phyloP scores from a whole-genome alignment of 805 yeast species.

The Yarrowia sp. region DNA sequence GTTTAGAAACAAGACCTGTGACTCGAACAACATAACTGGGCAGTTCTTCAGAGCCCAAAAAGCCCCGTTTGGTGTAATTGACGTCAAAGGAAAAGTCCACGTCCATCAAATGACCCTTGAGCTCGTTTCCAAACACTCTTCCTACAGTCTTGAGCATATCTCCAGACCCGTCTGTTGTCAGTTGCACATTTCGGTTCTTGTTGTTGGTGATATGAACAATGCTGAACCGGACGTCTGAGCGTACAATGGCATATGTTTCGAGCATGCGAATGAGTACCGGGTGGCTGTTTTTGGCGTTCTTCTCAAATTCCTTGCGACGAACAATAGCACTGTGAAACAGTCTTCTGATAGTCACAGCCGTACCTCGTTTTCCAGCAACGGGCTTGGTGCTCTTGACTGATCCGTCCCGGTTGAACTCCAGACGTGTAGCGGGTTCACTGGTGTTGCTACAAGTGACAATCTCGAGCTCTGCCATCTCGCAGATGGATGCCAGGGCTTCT shows the following conservation, averaged over 20 bases:
- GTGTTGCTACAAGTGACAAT: conserved; percentile 46
- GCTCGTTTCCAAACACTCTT: conserved; percentile 67
- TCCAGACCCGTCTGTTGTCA: conserved; percentile 55
- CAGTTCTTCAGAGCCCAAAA: neutral
- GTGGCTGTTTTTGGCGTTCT: conserved; percentile 67
- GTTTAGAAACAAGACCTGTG: conserved; percentile 67
- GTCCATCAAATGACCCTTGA: conserved; percentile 54
- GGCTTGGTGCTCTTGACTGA: conserved; percentile 39
- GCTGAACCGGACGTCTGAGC: conserved; percentile 54
- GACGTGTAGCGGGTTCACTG: conserved; percentile 54
- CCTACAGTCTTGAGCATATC: conserved; percentile 56
- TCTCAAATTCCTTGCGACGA: conserved; percentile 66
- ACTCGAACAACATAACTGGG: conserved; percentile 32
- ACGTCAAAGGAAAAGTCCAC: conserved; percentile 41
- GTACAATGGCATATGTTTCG: conserved; percentile 65
- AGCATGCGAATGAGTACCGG: conserved; percentile 59
- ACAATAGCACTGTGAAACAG: conserved; percentile 77
- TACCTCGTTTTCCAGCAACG: conserved; percentile 63
- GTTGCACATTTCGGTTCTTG: conserved; percentile 51
- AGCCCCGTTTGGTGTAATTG: neutral
- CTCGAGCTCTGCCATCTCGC: conserved; percentile 46
- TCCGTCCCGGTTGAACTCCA: conserved; percentile 60
- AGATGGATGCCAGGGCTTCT: conserved; percentile 58
- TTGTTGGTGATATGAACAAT: conserved; percentile 49
- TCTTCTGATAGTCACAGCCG: conserved; percentile 54